Base-by-base conservation (phyloP, 805 yeast species). In the Kuraishia cidri region DNA sequence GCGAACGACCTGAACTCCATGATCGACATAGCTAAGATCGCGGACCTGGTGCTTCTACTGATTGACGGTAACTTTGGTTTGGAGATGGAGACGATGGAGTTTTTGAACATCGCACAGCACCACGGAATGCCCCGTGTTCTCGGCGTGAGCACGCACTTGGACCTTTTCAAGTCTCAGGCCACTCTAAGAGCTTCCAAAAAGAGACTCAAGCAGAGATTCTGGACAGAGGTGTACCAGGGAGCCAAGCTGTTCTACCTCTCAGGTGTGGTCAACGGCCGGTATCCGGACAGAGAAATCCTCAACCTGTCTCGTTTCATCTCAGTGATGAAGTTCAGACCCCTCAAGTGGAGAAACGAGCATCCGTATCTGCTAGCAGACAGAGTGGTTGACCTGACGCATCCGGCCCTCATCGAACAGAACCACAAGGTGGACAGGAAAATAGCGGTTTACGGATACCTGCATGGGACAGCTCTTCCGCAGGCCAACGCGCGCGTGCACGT, bases 1-100 rank as follows among this genome's bases (percentile, higher is more conserved):
- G 74, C 79, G 9, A 90, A 88, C 47, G 98, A 92, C 55, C 60
- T 92, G 51, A 88, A 86, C 54, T 79, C 96, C 6, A 92, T 94
- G 97, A 76, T 88, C 27, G 99, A 92, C 60, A 75, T 92, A 24
- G 95, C 97, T 18, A 92, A 92, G 50, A 77, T 88, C 36, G 95
- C 97, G 0, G 99, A 92, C 57, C 66, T 92, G 40, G 95, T 94
- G 7, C 65, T 92, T 31, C 55, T 92, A 39, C 61, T 92, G 69
- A 76, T 92, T 38, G 99, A 92, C 62, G 97, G 98, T 37, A 92
- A 92, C 55, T 92, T 86, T 54, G 99, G 99, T 6, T 76, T 92
- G 38, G 99, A 92, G 64, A 92, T 92, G 99, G 99, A 92, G 59
- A 92, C 98, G 6, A 94, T 92, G 97, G 99, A 92, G 59, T 92